Evolutionary conservation across 768 basidiomycete genomes (phyloP).

Genomic region (Leccinum broughii): DNA sequence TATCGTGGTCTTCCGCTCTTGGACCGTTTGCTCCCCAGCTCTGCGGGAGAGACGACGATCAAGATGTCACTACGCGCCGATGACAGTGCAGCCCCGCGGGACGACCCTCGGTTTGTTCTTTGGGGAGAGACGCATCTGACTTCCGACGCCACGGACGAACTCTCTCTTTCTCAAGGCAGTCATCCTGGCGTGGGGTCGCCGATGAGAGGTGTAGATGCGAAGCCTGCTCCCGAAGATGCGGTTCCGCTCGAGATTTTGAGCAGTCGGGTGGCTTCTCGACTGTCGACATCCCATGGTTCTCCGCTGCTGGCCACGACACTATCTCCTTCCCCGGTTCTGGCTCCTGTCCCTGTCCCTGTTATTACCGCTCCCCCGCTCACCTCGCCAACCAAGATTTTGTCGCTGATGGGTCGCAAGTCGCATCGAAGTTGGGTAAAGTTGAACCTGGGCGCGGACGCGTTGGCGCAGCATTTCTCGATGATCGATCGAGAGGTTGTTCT

Average conservation of each 20-base stretch:
- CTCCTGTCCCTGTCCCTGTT: no score
- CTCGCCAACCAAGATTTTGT: no score
- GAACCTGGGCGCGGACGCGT: conserved; percentile 50
- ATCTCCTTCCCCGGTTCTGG: no score
- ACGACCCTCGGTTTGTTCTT: conserved; percentile 89
- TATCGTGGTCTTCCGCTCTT: conserved; percentile 75
- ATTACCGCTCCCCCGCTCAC: no score
- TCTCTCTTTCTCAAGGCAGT: conserved; percentile 41
- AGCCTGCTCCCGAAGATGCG: no score
- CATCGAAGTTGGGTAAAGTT: conserved; percentile 54
- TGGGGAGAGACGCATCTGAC: conserved; percentile 67
- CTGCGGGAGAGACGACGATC: conserved; percentile 62
- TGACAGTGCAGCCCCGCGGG: conserved; percentile 69
- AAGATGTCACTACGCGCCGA: conserved; percentile 68
- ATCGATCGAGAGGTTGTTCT: conserved; percentile 47
- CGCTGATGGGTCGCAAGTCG: no score
- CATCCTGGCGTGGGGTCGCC: conserved; percentile 27
- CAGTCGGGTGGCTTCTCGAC: no score
- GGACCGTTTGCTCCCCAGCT: conserved; percentile 60
- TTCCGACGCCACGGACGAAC: conserved; percentile 35
- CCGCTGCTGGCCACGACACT: no score
- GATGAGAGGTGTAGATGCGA: no score
- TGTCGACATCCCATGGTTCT: no score
- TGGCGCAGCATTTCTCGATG: conserved; percentile 82
- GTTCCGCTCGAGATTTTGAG: no score